Evolutionary conservation across 1,284 basidiomycete genomes (phyloP), one percentile per base, ranked within the genome.

Genomic region (Pholiota adiposa): DNA sequence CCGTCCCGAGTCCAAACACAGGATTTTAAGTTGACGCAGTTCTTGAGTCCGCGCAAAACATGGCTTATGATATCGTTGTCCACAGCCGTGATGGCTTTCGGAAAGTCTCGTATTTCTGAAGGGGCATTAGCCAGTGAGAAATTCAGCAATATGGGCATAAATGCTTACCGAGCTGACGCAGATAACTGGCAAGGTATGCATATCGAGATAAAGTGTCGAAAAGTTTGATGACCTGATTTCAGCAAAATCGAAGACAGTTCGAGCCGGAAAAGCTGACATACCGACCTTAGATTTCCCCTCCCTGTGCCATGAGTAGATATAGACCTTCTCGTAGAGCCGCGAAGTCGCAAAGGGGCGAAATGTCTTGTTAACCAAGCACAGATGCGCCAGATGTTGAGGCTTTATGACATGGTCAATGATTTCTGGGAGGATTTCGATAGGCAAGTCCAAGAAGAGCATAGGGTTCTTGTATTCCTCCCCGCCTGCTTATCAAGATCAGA

Each of bases 1-100:
- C 89, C 88, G 65, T 92, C 87, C 41, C 90, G 82, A 5, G 90
- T 92, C 90, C 89, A 92, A 8, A 83, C 84, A 67, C 87, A 90
- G 5, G 84, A 76, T 34, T 65, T 74, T 9, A 92, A 78, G 62
- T 85, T 84, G 33, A 73, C 65, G 65, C 89, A 90, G 65, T 91
- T 89, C 50, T 70, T 67, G 14, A 92, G 72, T 0, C 83, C 89
- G 41, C 62, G 67, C 2, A 80, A 54, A 51, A 87, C 84, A 16
- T 73, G 63, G 4, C 73, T 69, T 12, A 76, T 67, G 19, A 83
- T 65, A 0, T 75, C 68, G 9, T 75, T 71, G 18, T 74, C 71
- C 0, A 70, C 59, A 27, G 58, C 58, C 2, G 73, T 68, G 3
- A 81, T 60, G 5, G 74, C 77, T 65, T 85, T 87, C 0, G 88